Conservation (phyloP, 495 filamentous ascomycete genomes). For the Aspergillus ellipticus region DNA sequence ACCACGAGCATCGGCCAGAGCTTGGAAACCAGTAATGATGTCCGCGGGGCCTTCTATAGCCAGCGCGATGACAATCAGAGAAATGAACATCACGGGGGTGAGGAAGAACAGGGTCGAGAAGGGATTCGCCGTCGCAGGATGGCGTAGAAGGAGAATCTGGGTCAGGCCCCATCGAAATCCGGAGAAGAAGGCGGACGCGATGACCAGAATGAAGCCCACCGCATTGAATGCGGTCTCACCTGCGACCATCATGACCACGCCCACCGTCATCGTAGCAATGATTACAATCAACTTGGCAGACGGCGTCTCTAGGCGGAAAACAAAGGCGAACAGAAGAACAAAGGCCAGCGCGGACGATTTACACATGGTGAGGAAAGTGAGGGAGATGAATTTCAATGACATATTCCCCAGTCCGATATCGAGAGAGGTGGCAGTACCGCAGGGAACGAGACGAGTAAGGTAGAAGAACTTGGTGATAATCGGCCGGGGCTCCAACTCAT, state of each 20-base stretch:
- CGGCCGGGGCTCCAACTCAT: slow-evolving; percentile 52
- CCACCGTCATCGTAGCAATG: slow-evolving; percentile 88
- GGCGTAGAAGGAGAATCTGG: slow-evolving; percentile 89
- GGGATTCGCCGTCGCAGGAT: slow-evolving; percentile 93
- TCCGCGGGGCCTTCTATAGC: slow-evolving; percentile 75
- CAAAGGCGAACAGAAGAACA: slow-evolving; percentile 91
- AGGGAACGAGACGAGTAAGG: slow-evolving; percentile 86
- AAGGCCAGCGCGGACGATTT: slow-evolving; percentile 96
- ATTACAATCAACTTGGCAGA: slow-evolving; percentile 82
- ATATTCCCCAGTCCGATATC: slow-evolving; percentile 98
- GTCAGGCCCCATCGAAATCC: slow-evolving; percentile 97
- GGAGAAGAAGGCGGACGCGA: slow-evolving; percentile 88
- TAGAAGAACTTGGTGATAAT: slow-evolving; percentile 90
- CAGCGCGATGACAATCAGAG: slow-evolving; percentile 73
- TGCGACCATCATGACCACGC: slow-evolving; percentile 98
- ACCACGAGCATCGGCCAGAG: slow-evolving; percentile 66
- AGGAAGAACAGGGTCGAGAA: slow-evolving; percentile 97
- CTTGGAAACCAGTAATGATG: slow-evolving; percentile 58
- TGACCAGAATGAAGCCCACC: slow-evolving; percentile 87
- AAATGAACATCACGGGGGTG: slow-evolving; percentile 91
- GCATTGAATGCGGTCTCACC: slow-evolving; percentile 90
- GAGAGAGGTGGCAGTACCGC: slow-evolving; percentile 87
- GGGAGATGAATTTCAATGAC: slow-evolving; percentile 88
- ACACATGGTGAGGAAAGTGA: slow-evolving; percentile 99
- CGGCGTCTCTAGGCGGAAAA: slow-evolving; percentile 86